Evolutionary conservation across 2,329 filamentous ascomycete genomes (phyloP).

Genomic region (Phaeophleospora eucalypticola): DNA sequence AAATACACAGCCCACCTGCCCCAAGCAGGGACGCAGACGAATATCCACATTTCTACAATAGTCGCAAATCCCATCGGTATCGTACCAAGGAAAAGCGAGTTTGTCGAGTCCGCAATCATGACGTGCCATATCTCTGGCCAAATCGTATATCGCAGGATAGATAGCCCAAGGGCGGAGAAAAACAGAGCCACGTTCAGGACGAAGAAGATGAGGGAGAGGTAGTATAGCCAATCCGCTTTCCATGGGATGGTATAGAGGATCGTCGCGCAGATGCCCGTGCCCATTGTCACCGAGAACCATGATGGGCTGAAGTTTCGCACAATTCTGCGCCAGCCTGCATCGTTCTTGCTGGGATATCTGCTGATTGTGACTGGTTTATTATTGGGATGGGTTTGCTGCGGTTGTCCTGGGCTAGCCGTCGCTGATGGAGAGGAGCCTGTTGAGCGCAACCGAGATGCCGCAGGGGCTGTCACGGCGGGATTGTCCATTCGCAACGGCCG

Average conservation of each 20-base stretch:
- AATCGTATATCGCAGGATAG: constrained; percentile 57
- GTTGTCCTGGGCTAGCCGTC: too few species aligned
- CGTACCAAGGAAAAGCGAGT: constrained; percentile 61
- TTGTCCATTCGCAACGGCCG: too few species aligned
- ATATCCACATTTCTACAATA: constrained; percentile 28
- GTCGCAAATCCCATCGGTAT: constrained; percentile 32
- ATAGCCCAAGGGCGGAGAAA: constrained; percentile 47
- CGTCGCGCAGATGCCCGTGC: constrained; percentile 63
- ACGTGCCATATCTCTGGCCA: constrained; percentile 63
- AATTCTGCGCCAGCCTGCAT: constrained; percentile 26
- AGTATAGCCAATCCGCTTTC: constrained; percentile 54
- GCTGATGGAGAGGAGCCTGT: too few species aligned
- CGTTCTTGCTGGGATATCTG: constrained; percentile 10
- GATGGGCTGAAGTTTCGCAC: constrained; percentile 30
- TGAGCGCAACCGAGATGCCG: too few species aligned
- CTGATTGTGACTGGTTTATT: too few species aligned
- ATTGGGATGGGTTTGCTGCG: too few species aligned
- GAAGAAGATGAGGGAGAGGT: constrained; percentile 60
- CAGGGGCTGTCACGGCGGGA: too few species aligned
- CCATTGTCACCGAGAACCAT: constrained; percentile 47
- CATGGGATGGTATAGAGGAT: constrained; percentile 62
- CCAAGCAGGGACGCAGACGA: constrained; percentile 29
- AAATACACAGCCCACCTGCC: constrained; percentile 44
- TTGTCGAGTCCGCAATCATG: constrained; percentile 63
- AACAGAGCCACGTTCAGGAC: constrained; percentile 59